Percentiles rank a stretch among this genome's conserved stretches.
Conservation (phyloP, 108 stramenopile genomes). For the Conticribra weissflogii region DNA sequence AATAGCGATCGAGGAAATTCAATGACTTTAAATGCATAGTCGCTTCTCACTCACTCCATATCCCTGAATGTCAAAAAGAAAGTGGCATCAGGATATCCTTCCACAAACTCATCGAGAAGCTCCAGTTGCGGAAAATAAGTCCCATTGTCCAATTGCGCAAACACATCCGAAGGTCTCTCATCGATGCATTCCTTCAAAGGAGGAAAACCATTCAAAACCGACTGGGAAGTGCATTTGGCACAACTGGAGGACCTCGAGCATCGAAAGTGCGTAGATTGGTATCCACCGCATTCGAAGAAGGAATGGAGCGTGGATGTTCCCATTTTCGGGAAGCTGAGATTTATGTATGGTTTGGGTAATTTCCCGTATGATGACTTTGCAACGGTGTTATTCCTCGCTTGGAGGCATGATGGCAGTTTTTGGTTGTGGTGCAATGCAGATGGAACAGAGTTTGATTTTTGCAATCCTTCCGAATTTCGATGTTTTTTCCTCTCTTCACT, state of each 20-base stretch:
- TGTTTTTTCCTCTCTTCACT: not conserved
- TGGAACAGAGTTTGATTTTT: too few relatives aligned
- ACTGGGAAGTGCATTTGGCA: constrained; percentile 11
- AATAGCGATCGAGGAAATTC: too few relatives aligned
- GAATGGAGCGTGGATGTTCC: constrained; percentile 11
- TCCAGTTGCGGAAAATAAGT: constrained; percentile 3
- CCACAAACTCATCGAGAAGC: too few relatives aligned
- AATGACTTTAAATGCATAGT: too few relatives aligned
- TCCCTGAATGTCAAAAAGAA: too few relatives aligned
- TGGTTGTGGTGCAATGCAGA: not conserved
- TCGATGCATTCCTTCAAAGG: not conserved
- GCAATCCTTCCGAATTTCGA: not conserved
- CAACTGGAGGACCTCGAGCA: constrained; percentile 1
- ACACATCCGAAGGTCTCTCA: not conserved
- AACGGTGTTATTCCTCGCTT: not conserved
- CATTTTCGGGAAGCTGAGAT: constrained; percentile 19
- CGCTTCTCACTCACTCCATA: too few relatives aligned
- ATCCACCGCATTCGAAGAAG: constrained; percentile 15
- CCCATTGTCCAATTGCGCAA: not conserved
- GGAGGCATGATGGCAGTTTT: not conserved
- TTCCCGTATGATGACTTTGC: not conserved
- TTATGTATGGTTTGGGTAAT: constrained; percentile 2
- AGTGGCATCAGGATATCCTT: too few relatives aligned
- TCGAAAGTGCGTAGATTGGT: constrained; percentile 13
- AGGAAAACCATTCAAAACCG: not conserved